Conservation (phyloP, 805 yeast species). For the Metschnikowia noctiluminum region DNA sequence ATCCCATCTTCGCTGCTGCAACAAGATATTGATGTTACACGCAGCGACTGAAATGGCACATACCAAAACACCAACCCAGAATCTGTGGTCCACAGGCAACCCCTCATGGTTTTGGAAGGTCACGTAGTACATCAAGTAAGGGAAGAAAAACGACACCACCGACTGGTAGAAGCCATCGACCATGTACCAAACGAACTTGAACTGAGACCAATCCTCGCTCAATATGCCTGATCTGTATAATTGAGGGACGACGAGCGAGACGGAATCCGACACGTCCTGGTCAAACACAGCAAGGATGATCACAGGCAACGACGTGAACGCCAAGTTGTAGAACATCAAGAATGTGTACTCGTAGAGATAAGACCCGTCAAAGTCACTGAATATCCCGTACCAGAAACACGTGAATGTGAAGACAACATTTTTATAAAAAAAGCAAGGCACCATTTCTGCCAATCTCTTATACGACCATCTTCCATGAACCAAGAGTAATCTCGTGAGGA, state of each 20-base stretch:
- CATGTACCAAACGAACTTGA: slow-evolving; percentile 72
- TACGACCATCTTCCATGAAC: slow-evolving; percentile 89
- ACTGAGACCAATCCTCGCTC: slow-evolving; percentile 66
- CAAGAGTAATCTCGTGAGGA: slow-evolving; percentile 57
- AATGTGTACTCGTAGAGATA: slow-evolving; percentile 76
- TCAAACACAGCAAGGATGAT: slow-evolving; percentile 76
- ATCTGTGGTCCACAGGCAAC: slow-evolving; percentile 57
- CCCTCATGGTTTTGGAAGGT: slow-evolving; percentile 50
- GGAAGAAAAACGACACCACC: slow-evolving; percentile 68
- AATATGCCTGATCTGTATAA: slow-evolving; percentile 70
- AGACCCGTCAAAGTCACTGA: slow-evolving; percentile 72
- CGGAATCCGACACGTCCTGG: slow-evolving; percentile 71
- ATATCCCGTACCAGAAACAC: slow-evolving; percentile 77
- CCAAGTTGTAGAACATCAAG: slow-evolving; percentile 77
- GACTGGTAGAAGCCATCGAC: slow-evolving; percentile 76
- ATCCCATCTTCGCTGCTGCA: slow-evolving; percentile 78
- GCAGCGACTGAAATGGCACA: slow-evolving; percentile 60
- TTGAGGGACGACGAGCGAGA: slow-evolving; percentile 71
- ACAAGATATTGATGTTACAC: slow-evolving; percentile 61
- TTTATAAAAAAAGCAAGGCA: slow-evolving; percentile 77
- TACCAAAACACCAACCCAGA: slow-evolving; percentile 65
- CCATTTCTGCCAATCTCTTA: slow-evolving; percentile 77
- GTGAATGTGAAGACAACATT: slow-evolving; percentile 74
- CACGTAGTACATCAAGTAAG: slow-evolving; percentile 46
- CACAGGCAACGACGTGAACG: slow-evolving; percentile 78